Base-by-base conservation (phyloP, 352 stramenopile genomes). In the Pseudoperonospora humuli region DNA sequence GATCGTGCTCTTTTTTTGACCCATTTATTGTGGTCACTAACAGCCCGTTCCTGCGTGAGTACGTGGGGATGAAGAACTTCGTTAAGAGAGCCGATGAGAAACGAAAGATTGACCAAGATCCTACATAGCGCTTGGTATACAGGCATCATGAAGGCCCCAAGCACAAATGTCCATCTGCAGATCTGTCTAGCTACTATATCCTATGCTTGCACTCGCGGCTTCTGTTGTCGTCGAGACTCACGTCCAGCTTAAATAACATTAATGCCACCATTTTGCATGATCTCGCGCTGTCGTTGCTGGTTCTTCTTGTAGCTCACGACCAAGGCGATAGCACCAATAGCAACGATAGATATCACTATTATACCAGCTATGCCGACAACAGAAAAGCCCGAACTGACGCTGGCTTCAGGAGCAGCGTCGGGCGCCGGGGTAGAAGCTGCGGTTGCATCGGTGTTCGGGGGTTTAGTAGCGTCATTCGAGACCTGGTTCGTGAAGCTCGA, bases 231-330 rank as follows among this genome's bases (percentile, higher is more conserved):
- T n/a, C n/a, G n/a, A n/a, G n/a, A n/a, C n/a, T n/a, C n/a, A n/a
- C n/a, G n/a, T 56, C 29, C 57, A 54, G 39, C 35, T 60, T 67
- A 73, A 45, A 67, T 52, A 26, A 61, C 41, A 18, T 52, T 58
- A 39, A 72, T 72, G 37, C 63, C 63, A 31, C 63, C 63, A 33
- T 84, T 78, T 36, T 78, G 70, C 68, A 88, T 82, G 42, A 88
- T 88, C 45, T 86, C 67, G 36, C 69, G 73, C 61, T 88, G 76
- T 26, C 73, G 68, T 43, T 62, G 54, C 65, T 88, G 72, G 60
- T 88, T 88, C 61, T 70, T 88, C 47, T 70, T 71, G 62, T 88
- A 88, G 61, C 76, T 86, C 44, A 70, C 57, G 42, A 84, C 63
- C 17, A 80, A 61, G 27, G 63, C 72, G 17, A 77, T 37, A 21